Evolutionary conservation across 352 stramenopile genomes (phyloP).

Genomic region (Phytophthora pini): DNA sequence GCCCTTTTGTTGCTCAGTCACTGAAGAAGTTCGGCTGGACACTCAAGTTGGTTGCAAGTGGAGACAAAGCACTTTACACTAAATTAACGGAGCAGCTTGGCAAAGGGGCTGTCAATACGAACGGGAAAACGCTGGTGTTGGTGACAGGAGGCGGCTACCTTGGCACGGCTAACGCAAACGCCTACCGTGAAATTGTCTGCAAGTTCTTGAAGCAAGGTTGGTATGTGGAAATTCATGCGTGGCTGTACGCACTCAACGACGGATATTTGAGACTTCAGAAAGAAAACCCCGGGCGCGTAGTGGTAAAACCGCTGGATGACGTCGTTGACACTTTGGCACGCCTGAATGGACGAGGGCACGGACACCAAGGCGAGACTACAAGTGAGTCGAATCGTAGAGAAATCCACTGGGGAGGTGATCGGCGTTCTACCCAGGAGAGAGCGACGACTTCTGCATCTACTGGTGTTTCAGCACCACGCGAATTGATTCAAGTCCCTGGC

Average conservation of each 20-base stretch:
- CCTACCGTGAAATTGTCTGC: slow-evolving; percentile 16
- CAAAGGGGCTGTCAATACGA: not conserved
- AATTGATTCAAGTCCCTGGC: no score
- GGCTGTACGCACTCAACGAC: slow-evolving; percentile 24
- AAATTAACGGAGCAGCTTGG: not conserved
- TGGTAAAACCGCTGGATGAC: slow-evolving; percentile 1
- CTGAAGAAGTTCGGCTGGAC: not conserved
- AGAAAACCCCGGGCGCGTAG: not conserved
- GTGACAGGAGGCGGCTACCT: not conserved
- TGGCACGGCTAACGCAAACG: not conserved
- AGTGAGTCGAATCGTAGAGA: not conserved
- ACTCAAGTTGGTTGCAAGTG: not conserved
- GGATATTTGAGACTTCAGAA: slow-evolving; percentile 21
- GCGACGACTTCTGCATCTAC: not conserved
- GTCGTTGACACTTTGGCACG: not conserved
- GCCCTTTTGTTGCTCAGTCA: not conserved
- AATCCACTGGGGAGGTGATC: not conserved
- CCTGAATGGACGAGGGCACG: not conserved
- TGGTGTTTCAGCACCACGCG: no score
- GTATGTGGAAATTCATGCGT: slow-evolving; percentile 33
- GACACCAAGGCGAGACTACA: not conserved
- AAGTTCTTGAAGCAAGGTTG: slow-evolving; percentile 24
- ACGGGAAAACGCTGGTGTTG: not conserved
- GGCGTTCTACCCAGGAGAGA: not conserved
- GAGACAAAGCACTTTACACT: not conserved